phyloP scores from a whole-genome alignment of 768 basidiomycete species.

The Boletus tomentosulus region DNA sequence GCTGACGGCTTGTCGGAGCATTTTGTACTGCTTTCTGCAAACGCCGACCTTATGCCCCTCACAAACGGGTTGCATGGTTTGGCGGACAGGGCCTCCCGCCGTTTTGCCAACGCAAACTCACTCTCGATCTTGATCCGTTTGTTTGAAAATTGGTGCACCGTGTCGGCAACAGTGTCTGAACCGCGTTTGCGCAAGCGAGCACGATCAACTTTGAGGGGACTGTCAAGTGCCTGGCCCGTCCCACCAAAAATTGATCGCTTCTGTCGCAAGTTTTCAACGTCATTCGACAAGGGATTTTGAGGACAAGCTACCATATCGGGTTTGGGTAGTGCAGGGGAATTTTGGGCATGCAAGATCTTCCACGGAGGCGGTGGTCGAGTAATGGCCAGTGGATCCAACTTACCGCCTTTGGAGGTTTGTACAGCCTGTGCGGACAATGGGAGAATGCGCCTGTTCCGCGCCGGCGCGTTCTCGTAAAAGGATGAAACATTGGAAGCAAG shows the following conservation, averaged over 20 bases:
- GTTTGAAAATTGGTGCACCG: constrained; percentile 17
- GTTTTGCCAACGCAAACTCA: constrained; percentile 17
- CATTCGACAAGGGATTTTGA: background rate
- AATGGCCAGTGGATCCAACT: constrained; percentile 24
- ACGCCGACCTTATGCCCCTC: constrained; percentile 14
- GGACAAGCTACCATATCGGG: too few species aligned
- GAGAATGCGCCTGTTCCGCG: constrained; percentile 3
- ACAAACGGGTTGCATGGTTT: constrained; percentile 23
- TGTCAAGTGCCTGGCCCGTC: constrained; percentile 4
- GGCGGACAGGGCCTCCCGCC: background rate
- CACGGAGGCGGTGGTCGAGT: constrained; percentile 27
- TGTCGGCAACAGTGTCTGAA: constrained; percentile 17
- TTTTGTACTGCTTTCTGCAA: constrained; percentile 9
- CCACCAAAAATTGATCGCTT: background rate
- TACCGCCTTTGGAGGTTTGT: constrained; percentile 8
- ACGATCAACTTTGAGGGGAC: constrained; percentile 18
- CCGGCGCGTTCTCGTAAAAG: constrained; percentile 16
- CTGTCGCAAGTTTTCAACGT: background rate
- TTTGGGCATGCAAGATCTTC: constrained; percentile 8
- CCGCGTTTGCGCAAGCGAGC: constrained; percentile 24
- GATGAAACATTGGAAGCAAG: constrained; percentile 9
- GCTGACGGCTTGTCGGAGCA: background rate
- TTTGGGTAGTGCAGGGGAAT: background rate
- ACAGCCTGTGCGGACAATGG: constrained; percentile 19
- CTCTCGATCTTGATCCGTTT: constrained; percentile 23